Evolutionary conservation across 305 asterid genomes (phyloP), one percentile per base, ranked within the genome.

Genomic region (Withania somnifera): DNA sequence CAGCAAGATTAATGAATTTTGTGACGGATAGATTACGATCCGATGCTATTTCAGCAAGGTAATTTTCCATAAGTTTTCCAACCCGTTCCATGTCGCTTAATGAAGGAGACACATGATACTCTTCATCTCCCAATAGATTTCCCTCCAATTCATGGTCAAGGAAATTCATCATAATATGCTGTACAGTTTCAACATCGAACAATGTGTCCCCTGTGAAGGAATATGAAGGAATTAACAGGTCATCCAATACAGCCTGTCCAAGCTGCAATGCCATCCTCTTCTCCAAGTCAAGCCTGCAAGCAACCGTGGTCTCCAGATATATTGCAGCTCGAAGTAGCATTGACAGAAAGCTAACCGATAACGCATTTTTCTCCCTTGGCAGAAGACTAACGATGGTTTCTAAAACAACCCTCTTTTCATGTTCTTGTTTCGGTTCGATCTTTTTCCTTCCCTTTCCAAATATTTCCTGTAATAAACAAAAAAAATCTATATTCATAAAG

Each of bases 251-350:
- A 2, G 98, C 98, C 84, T 96, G 98, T 63, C 92, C 92, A 1
- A 96, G 93, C 79, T 94, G 97, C 56, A 34, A 42, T 1, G 91
- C 94, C 85, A 96, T 89, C 61, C 98, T 89, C 89, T 88, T 96
- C 91, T 96, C 99, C 90, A 96, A 75, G 84, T 94, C 98, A 7
- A 94, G 93, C 86, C 95, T 85, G 85, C 98, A 96, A 42, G 98
- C 95, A 38, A 92, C 91, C 2, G 98, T 93, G 6, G 98, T 93
- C 56, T 94, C 98, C 1, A 96, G 87, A 83, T 87, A 90, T 45
- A 90, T 90, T 11, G 99, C 87, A 10, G 98, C 97, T 76, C 98
- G 86, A 7, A 96, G 95, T 73, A 94, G 97, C 98, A 90, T 93
- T 15, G 98, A 96, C 1, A 96, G 91, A 86, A 94, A 94, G 94